These are phyloP conservation scores for Aspergillus sp. DNA, from an alignment of 2,329 filamentous ascomycete genomes.

Conservation along the genomic window DNA sequence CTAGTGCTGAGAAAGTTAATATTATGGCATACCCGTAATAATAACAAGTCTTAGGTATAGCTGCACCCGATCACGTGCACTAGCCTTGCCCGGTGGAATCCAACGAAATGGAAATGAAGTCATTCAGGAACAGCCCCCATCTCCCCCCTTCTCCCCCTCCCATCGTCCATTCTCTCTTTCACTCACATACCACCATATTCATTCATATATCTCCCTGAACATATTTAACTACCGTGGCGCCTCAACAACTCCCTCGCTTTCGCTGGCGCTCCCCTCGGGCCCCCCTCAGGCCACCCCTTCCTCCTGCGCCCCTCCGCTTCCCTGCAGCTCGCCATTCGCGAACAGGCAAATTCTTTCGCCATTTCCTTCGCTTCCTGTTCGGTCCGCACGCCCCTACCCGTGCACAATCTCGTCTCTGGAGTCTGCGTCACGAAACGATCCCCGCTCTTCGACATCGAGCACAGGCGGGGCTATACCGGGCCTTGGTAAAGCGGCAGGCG, in stretches of 20 bases:
- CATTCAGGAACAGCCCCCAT: too few species aligned
- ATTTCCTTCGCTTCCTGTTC: constrained; percentile 62
- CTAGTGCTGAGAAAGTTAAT: too few species aligned
- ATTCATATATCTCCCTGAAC: not conserved
- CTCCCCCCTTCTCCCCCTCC: too few species aligned
- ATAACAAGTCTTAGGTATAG: too few species aligned
- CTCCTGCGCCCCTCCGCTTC: constrained; percentile 19
- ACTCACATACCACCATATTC: too few species aligned
- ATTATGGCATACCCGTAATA: too few species aligned
- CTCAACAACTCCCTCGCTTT: constrained; percentile 21
- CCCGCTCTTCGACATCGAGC: constrained; percentile 69
- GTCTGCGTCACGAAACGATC: constrained; percentile 73
- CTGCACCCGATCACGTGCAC: too few species aligned
- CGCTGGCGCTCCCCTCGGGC: constrained; percentile 22
- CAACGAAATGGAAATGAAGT: too few species aligned
- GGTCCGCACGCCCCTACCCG: constrained; percentile 66
- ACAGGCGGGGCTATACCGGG: constrained; percentile 76
- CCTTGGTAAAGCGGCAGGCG: constrained; percentile 66
- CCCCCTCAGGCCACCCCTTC: constrained; percentile 8
- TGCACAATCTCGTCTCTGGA: constrained; percentile 66
- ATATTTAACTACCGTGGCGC: constrained; percentile 27
- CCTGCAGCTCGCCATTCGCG: constrained; percentile 16
- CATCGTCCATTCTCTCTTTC: too few species aligned
- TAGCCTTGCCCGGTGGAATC: too few species aligned
- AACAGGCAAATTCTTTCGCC: constrained; percentile 28